phyloP scores from a whole-genome alignment of 257 asterid genomes.

The Buddleja alternifolia region DNA sequence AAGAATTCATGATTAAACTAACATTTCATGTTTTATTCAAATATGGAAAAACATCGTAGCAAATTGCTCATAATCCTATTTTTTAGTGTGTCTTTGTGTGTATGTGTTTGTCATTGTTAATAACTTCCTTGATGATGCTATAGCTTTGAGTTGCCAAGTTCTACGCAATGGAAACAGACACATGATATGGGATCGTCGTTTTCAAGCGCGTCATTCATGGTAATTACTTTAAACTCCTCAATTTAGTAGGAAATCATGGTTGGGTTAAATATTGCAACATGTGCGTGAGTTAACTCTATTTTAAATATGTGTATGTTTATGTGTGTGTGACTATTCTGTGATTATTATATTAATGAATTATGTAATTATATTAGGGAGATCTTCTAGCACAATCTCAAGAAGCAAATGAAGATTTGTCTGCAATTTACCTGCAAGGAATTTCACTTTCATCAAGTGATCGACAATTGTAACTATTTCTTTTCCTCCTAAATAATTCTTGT shows the following conservation, averaged over 20 bases:
- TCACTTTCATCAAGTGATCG: neutral
- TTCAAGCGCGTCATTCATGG: neutral
- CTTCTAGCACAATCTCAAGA: neutral
- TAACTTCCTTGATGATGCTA: neutral
- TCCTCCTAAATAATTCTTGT: neutral
- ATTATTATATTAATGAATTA: neutral
- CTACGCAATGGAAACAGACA: neutral
- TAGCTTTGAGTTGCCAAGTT: neutral
- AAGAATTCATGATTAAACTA: neutral
- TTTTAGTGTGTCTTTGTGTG: too few species aligned
- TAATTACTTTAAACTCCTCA: neutral
- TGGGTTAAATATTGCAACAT: neutral
- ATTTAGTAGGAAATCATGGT: neutral
- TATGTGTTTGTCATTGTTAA: neutral
- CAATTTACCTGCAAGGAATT: neutral
- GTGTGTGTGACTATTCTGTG: neutral
- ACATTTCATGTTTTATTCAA: neutral
- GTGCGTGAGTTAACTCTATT: neutral
- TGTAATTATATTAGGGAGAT: neutral
- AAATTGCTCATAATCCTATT: neutral
- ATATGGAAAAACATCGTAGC: neutral
- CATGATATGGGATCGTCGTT: neutral
- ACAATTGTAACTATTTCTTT: neutral
- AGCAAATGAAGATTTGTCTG: neutral
- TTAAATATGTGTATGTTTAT: too few species aligned